Evolutionary conservation across 495 filamentous ascomycete genomes (phyloP), one percentile per base, ranked within the genome.

Genomic region (Daldinia childiae): DNA sequence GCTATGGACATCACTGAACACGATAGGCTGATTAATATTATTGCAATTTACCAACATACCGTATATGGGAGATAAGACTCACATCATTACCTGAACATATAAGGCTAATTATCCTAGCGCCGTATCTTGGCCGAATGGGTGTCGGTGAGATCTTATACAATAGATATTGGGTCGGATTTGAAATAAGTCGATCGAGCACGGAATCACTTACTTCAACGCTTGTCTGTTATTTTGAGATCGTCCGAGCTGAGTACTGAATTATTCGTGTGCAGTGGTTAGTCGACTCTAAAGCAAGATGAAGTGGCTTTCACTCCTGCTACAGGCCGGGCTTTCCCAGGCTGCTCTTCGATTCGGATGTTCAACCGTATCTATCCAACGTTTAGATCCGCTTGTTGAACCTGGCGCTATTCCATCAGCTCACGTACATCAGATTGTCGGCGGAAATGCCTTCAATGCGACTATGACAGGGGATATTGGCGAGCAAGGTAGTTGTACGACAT

Each of bases 341-440:
- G 81, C 76, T 6, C 77, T 85, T 62, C 81, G 83, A 41, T 85
- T 85, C 62, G 82, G 80, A 62, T 85, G 83, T 69, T 80, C 82
- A 21, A 81, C 77, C 3, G 73, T 85, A 48, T 80, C 78, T 29
- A 73, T 85, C 58, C 83, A 85, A 63, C 80, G 83, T 14, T 69
- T 85, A 32, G 83, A 85, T 59, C 83, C 83, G 2, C 68, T 84
- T 17, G 83, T 84, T 63, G 81, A 85, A 64, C 83, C 83, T 1
- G 82, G 82, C 51, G 58, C 56, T 17, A 74, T 76, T 24, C 82
- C 82, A 6, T 81, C 82, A 15, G 68, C 83, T 6, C 83, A 85
- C 65, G 77, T 85, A 41, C 83, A 85, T 64, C 82, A 84, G 58
- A 82, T 85, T 17, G 81, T 84, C 1, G 83, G 83, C 30, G 83